phyloP scores from a whole-genome alignment of 768 basidiomycete genomes.

The Clavaria fumosa region DNA sequence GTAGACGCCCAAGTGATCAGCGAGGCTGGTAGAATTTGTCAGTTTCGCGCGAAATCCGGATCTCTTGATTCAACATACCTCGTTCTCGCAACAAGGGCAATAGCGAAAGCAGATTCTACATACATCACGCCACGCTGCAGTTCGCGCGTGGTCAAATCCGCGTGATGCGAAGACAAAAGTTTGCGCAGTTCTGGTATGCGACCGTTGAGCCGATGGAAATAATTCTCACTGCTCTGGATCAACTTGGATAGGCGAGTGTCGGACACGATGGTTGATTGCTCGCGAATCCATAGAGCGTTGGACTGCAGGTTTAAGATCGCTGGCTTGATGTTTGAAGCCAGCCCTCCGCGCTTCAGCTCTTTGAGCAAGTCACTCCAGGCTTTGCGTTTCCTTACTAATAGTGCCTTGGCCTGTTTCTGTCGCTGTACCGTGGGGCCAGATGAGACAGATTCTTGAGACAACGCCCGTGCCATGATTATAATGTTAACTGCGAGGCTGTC shows the following conservation, averaged over 20 bases:
- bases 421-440: slow-evolving; percentile 29
- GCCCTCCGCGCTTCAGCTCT: slow-evolving; percentile 67
- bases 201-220: slow-evolving; percentile 48
- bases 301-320: slow-evolving; percentile 43
- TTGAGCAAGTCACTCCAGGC: slow-evolving; percentile 87
- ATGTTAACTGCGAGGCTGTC: slow-evolving; percentile 48
- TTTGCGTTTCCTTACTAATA: slow-evolving; percentile 72
- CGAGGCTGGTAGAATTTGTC: no score
- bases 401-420: slow-evolving; percentile 51
- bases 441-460: slow-evolving; percentile 34
- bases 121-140: slow-evolving; percentile 64
- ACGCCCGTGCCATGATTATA: slow-evolving; percentile 40
- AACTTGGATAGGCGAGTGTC: slow-evolving; percentile 12
- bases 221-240: slow-evolving; percentile 36
- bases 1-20: no score
- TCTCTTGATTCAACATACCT: no score
- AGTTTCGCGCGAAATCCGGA: no score
- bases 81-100: slow-evolving; percentile 46
- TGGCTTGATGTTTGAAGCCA: slow-evolving; percentile 56
- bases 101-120: slow-evolving; percentile 62
- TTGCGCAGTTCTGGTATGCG: slow-evolving; percentile 51
- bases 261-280: slow-evolving; percentile 33
- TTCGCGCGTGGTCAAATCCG: slow-evolving; percentile 77
- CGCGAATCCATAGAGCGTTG: slow-evolving; percentile 46
- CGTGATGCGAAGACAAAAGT: slow-evolving; percentile 53